Evolutionary conservation across 1,284 basidiomycete genomes (phyloP), one percentile per base, ranked within the genome.

Genomic region (Moniliella sp.): DNA sequence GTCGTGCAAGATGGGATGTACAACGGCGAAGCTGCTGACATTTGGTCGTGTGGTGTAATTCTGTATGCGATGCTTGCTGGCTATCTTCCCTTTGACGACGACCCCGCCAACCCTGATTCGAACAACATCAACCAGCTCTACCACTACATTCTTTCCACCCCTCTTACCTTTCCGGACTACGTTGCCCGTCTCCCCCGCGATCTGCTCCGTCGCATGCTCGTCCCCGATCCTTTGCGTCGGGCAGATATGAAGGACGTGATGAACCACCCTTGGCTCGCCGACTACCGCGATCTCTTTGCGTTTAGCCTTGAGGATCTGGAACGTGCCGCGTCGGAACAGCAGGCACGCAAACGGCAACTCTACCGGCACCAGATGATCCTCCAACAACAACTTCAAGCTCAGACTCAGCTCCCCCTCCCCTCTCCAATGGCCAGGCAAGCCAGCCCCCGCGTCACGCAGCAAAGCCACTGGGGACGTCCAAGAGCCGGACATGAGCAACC

Each of bases 91-190:
- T 99, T 94, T 61, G 91, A 97, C 63, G 91, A 97, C 61, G 91
- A 99, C 64, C 91, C 91, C 1, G 77, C 76, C 18, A 99, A 97
- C 62, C 91, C 91, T 2, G 91, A 97, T 43, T 88, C 88, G 36
- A 86, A 97, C 66, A 97, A 97, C 65, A 97, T 97, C 69, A 97
- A 94, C 59, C 69, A 94, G n/a, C 68, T 99, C 32, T 99, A 97
- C 74, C 84, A 81, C 62, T 99, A 99, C 65, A 99, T 99, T 63
- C 78, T 94, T 30, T 48, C 56, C 9, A 59, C 56, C 5, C 54
- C 54, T 0, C 43, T 59, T 13, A 46, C 52, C 18, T 59, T 59
- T 41, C 56, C 56, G 19, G 56, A 59, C 33, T 59, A 59, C 37
- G 48, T 59, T 32, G 48, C 44, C 15, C 40, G 50, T 15, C 40